phyloP scores from a whole-genome alignment of 805 yeast genomes.

The Suhomyces xylopsoci region DNA sequence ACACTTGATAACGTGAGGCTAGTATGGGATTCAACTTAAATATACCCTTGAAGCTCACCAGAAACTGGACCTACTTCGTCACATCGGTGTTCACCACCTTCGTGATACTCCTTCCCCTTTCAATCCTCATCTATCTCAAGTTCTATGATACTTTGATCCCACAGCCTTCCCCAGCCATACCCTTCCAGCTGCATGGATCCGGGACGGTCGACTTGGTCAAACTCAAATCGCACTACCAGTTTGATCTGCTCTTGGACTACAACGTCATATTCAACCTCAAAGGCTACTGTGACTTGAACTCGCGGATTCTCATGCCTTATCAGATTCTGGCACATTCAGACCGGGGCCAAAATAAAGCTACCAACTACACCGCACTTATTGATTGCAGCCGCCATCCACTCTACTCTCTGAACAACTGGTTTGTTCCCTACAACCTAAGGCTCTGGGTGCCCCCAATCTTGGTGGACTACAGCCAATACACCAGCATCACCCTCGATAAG shows the following conservation, averaged over 20 bases:
- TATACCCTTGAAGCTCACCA: slow-evolving; percentile 19
- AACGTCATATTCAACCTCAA: slow-evolving; percentile 14
- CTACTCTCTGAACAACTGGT: slow-evolving; percentile 27
- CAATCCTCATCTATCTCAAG: slow-evolving; percentile 32
- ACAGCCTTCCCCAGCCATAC: slow-evolving; percentile 12
- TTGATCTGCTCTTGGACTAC: slow-evolving; percentile 18
- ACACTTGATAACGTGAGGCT: too few species aligned
- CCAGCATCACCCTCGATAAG: slow-evolving; percentile 10
- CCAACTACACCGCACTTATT: neutral
- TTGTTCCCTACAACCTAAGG: slow-evolving; percentile 35
- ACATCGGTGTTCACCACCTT: slow-evolving; percentile 18
- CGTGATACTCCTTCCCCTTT: slow-evolving; percentile 31
- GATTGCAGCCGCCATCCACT: slow-evolving; percentile 9
- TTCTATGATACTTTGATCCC: slow-evolving; percentile 38
- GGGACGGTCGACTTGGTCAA: neutral
- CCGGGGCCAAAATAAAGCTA: neutral
- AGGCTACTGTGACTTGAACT: neutral
- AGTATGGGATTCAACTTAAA: neutral
- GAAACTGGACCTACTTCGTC: slow-evolving; percentile 23
- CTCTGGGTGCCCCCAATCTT: slow-evolving; percentile 37
- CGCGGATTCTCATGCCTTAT: neutral
- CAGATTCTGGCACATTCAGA: neutral
- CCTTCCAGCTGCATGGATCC: slow-evolving; percentile 10
- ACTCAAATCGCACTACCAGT: neutral
- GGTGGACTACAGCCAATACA: slow-evolving; percentile 17